A percentile compares a stretch with the other conserved stretches of the same genome.
These are phyloP conservation scores for Ophiostoma piceae DNA, from an alignment of 2,329 filamentous ascomycete species.

Conservation along the genomic window DNA sequence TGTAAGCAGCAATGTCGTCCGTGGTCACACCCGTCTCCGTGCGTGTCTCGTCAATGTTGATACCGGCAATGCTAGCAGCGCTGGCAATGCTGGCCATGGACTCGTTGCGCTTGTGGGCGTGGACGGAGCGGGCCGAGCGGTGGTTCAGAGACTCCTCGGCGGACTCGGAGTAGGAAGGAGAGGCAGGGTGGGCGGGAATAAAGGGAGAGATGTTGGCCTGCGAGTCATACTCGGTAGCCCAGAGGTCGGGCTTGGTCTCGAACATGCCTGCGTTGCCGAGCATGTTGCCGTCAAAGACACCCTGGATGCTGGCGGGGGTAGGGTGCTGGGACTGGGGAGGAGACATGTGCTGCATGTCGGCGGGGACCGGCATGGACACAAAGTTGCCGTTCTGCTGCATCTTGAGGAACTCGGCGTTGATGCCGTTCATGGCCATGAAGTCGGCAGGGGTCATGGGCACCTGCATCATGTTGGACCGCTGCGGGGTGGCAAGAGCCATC, in stretches of 20 bases:
- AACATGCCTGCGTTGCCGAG: constrained; percentile 36
- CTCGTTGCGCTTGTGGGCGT: constrained; percentile 52
- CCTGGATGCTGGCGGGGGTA: constrained; percentile 48
- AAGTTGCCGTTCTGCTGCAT: constrained; percentile 32
- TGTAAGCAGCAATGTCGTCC: constrained; percentile 75
- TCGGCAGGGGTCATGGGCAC: constrained; percentile 50
- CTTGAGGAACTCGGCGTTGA: constrained; percentile 37
- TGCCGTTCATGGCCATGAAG: constrained; percentile 46
- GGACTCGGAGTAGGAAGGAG: constrained; percentile 24
- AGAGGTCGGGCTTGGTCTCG: constrained; percentile 41
- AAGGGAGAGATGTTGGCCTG: constrained; percentile 27
- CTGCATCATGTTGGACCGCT: constrained; percentile 47
- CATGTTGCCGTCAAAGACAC: constrained; percentile 33
- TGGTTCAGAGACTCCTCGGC: constrained; percentile 23
- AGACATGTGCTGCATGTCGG: constrained; percentile 39
- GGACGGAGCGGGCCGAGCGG: constrained; percentile 27
- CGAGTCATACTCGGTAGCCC: constrained; percentile 30
- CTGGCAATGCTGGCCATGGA: constrained; percentile 51
- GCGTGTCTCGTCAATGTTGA: constrained; percentile 61
- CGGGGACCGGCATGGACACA: constrained; percentile 34
- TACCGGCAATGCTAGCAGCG: constrained; percentile 54
- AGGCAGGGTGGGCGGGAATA: constrained; percentile 11
- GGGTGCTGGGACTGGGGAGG: constrained; percentile 48
- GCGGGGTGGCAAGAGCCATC: constrained; percentile 48
- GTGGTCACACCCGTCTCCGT: constrained; percentile 78